phyloP scores from a whole-genome alignment of 495 filamentous ascomycete species.

The Cercophora scortea region DNA sequence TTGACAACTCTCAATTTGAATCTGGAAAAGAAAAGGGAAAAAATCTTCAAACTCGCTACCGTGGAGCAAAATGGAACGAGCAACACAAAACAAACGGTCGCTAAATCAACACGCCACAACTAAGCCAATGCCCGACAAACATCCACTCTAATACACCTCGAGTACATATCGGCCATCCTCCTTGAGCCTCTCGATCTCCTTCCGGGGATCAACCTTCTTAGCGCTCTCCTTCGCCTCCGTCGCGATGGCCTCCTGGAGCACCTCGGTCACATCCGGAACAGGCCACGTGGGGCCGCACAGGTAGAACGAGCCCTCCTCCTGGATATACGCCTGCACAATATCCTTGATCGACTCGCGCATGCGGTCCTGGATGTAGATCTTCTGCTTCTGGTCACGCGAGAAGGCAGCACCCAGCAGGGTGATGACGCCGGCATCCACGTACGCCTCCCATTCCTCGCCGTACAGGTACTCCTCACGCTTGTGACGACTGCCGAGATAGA shows the following conservation, averaged over 20 bases:
- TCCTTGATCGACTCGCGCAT: conserved; percentile 86
- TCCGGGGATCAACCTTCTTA: conserved; percentile 77
- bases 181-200: conserved; percentile 95
- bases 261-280: conserved; percentile 93
- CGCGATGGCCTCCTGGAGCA: conserved; percentile 86
- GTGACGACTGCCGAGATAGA: conserved; percentile 96
- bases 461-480: conserved; percentile 98
- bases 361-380: conserved; percentile 98
- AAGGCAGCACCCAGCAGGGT: conserved; percentile 91
- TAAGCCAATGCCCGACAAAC: too few species aligned
- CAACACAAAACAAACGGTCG: too few species aligned
- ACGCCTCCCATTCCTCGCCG: conserved; percentile 98
- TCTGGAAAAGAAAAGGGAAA: too few species aligned
- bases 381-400: conserved; percentile 92
- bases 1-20: too few species aligned
- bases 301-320: conserved; percentile 87
- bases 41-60: too few species aligned
- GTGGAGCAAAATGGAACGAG: too few species aligned
- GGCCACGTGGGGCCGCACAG: conserved; percentile 98
- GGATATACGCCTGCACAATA: conserved; percentile 81
- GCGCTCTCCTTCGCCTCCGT: conserved; percentile 58
- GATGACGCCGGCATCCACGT: conserved; percentile 89
- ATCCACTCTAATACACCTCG: conserved; percentile 65
- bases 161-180: conserved; percentile 89
- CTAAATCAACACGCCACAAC: too few species aligned